Percentiles rank a stretch among this genome's conserved stretches.
Conservation (phyloP, 441 rosid genomes). For the Syzygium malaccense region DNA sequence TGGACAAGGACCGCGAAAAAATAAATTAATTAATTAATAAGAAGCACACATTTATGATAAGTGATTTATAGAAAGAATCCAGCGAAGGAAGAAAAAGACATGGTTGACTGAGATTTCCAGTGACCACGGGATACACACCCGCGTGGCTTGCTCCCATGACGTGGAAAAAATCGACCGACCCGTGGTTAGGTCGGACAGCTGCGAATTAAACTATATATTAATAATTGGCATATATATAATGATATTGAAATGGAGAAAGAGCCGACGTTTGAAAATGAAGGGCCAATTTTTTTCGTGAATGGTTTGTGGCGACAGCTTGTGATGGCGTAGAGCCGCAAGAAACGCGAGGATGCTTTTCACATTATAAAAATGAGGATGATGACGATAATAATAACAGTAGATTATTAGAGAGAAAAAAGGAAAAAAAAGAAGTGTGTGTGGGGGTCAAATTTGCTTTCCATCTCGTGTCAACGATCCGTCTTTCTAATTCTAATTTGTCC, state of each 20-base stretch:
- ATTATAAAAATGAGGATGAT: not conserved
- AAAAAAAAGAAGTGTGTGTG: not conserved
- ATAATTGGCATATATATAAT: not conserved
- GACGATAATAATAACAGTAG: too few relatives aligned
- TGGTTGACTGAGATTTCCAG: conserved; percentile 25
- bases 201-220: not conserved
- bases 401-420: not conserved
- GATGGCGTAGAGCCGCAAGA: conserved; percentile 3
- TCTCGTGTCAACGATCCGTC: not conserved
- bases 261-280: not conserved
- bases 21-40: not conserved
- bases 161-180: conserved; percentile 3
- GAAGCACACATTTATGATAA: not conserved
- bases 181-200: conserved; percentile 29
- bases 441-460: not conserved
- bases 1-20: not conserved
- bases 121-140: conserved; percentile 18
- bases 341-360: conserved; percentile 11
- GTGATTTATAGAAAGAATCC: not conserved
- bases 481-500: not conserved
- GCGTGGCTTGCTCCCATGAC: conserved; percentile 30
- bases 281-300: not conserved
- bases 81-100: conserved; percentile 13
- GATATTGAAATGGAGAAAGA: not conserved
- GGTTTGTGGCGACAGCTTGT: not conserved